A percentile compares a stretch with the other conserved stretches of the same genome.
These are phyloP conservation scores for Aspergillus intermedius DNA, from an alignment of 2,329 filamentous ascomycete genomes.

Conservation along the genomic window DNA sequence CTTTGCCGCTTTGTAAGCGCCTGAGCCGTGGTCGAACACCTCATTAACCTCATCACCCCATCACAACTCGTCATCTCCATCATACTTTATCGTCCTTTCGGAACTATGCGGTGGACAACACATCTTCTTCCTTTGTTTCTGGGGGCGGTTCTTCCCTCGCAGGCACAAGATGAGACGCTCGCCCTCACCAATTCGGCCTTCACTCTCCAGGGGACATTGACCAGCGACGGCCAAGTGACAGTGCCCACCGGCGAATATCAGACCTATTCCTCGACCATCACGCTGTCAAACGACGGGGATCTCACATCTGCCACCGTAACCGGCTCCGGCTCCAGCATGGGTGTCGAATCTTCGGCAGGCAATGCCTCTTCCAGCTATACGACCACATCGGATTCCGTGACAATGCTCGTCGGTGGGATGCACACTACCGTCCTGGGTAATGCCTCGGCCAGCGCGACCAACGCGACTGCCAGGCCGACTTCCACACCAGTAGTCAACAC, in stretches of 20 bases:
- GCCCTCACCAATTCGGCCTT: slow-evolving; percentile 7
- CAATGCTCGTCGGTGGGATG: slow-evolving; percentile 34
- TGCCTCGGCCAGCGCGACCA: slow-evolving; percentile 42
- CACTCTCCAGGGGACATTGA: slow-evolving; percentile 18
- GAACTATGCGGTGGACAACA: slow-evolving; percentile 1
- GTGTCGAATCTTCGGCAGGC: slow-evolving; percentile 13
- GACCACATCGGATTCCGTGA: slow-evolving; percentile 32
- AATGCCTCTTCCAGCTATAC: slow-evolving; percentile 24
- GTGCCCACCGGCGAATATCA: slow-evolving; percentile 35
- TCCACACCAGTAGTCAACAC: slow-evolving; percentile 55
- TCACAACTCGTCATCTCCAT: not conserved
- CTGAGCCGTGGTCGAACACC: no score
- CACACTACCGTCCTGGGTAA: slow-evolving; percentile 44
- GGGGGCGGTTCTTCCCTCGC: not conserved
- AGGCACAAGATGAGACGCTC: not conserved
- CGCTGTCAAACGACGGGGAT: slow-evolving; percentile 13
- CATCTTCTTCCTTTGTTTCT: not conserved
- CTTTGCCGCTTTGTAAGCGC: no score
- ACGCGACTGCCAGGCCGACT: slow-evolving; percentile 38
- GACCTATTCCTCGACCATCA: slow-evolving; percentile 32
- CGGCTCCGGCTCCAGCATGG: slow-evolving; percentile 16
- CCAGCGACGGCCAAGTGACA: slow-evolving; percentile 18
- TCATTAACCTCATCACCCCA: not conserved
- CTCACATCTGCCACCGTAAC: slow-evolving; percentile 19
- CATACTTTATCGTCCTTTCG: not conserved